Evolutionary conservation across 208 protist genomes (phyloP).

Genomic region (Trypanosoma vivax): DNA sequence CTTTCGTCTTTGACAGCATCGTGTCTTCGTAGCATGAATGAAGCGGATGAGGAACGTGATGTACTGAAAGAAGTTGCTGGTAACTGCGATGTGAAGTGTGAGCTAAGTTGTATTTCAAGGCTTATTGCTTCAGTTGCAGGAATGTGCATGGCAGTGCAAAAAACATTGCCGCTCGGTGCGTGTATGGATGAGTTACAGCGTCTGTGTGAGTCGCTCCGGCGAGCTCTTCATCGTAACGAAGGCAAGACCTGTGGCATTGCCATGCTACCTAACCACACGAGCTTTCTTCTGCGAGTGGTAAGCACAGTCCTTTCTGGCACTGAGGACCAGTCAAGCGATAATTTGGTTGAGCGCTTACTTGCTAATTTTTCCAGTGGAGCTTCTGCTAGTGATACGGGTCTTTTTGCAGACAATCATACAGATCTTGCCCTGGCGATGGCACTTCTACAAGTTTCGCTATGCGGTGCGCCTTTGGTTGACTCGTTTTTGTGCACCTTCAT

Average conservation of each 20-base stretch:
- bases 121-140: constrained; percentile 1
- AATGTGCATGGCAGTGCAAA: constrained; percentile 1
- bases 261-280: too few relatives aligned
- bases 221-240: neutral
- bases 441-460: constrained; percentile 5
- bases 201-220: constrained; percentile 12
- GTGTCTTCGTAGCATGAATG: too few relatives aligned
- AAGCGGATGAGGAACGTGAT: neutral
- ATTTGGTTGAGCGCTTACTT: too few relatives aligned
- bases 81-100: too few relatives aligned
- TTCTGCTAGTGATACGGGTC: neutral
- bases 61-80: neutral
- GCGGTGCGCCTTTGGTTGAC: neutral
- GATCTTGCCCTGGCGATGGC: constrained; percentile 1
- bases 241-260: neutral
- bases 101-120: neutral
- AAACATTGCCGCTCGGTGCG: constrained; percentile 2
- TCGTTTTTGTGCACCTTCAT: neutral
- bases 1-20: too few relatives aligned
- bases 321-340: too few relatives aligned
- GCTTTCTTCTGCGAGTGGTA: neutral
- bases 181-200: constrained; percentile 6
- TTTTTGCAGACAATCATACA: neutral
- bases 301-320: too few relatives aligned
- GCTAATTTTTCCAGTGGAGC: too few relatives aligned